phyloP scores from a whole-genome alignment of 805 yeast species.

The Monosporozyma servazzii region DNA sequence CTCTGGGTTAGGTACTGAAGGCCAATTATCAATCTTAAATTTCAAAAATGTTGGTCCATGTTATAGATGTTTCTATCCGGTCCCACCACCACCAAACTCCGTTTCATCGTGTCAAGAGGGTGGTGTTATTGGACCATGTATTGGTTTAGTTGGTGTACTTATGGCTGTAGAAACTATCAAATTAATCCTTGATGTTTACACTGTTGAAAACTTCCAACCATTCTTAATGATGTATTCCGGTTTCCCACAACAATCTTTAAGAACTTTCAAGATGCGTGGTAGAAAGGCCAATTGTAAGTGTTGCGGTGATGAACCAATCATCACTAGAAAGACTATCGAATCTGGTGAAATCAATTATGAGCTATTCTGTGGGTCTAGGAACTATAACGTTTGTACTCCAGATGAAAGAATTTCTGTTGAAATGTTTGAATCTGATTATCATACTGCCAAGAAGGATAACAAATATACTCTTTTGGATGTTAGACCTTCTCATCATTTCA shows the following conservation, averaged over 20 bases:
- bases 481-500: conserved; percentile 68
- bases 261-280: conserved; percentile 74
- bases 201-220: conserved; percentile 48
- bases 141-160: conserved; percentile 79
- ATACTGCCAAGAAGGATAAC: conserved; percentile 4
- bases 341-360: conserved; percentile 49
- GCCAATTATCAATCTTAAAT: conserved; percentile 75
- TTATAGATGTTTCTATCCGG: conserved; percentile 86
- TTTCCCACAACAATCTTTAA: conserved; percentile 52
- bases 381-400: conserved; percentile 37
- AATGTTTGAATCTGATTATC: conserved; percentile 24
- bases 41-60: conserved; percentile 71
- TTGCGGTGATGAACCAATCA: conserved; percentile 48
- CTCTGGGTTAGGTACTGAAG: conserved; percentile 84
- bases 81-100: conserved; percentile 76
- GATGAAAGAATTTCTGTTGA: conserved; percentile 41
- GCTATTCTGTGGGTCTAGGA: conserved; percentile 62
- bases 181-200: conserved; percentile 50
- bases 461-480: conserved; percentile 55
- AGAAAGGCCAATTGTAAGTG: conserved; percentile 50
- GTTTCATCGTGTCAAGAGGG: conserved; percentile 86
- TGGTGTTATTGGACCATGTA: conserved; percentile 93
- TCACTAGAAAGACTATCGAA: conserved; percentile 41
- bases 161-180: conserved; percentile 87
- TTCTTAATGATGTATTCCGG: conserved; percentile 62